Percentiles rank a stretch among this genome's conserved stretches.
Conservation (phyloP, 1,284 basidiomycete species). For the Mixia osmundae region DNA sequence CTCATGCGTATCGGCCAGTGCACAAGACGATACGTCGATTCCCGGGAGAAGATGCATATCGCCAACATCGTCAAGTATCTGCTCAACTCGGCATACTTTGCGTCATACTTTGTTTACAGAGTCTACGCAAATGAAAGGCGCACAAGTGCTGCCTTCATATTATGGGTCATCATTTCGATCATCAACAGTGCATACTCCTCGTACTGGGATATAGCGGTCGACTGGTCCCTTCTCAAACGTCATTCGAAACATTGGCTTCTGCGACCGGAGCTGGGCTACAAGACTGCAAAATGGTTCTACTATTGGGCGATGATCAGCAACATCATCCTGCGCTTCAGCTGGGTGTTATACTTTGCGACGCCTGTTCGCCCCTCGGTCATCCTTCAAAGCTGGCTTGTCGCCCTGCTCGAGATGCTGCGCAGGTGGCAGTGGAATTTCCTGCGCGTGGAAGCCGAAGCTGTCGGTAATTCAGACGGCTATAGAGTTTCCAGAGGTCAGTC, state of each 20-base stretch:
- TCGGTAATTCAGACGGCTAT: no score
- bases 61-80: constrained; percentile 47
- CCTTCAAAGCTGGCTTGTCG: no score
- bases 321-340: constrained; percentile 14
- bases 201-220: constrained; percentile 13
- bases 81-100: no score
- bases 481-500: no score
- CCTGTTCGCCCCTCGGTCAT: no score
- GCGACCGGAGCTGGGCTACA: constrained; percentile 15
- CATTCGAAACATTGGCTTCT: constrained; percentile 11
- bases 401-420: no score
- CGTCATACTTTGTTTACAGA: constrained; percentile 18
- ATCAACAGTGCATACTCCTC: constrained; percentile 8
- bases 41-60: constrained; percentile 44
- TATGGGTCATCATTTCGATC: constrained; percentile 5
- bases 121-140: constrained; percentile 19
- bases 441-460: no score
- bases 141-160: constrained; percentile 4
- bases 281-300: constrained; percentile 13
- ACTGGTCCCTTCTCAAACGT: constrained; percentile 15
- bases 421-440: no score
- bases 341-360: no score
- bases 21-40: constrained; percentile 61
- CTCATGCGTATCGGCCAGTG: constrained; percentile 60
- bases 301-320: constrained; percentile 13